Evolutionary conservation across 192 early-diverging fungal species (phyloP).

Genomic region (Backusella macrospora): DNA sequence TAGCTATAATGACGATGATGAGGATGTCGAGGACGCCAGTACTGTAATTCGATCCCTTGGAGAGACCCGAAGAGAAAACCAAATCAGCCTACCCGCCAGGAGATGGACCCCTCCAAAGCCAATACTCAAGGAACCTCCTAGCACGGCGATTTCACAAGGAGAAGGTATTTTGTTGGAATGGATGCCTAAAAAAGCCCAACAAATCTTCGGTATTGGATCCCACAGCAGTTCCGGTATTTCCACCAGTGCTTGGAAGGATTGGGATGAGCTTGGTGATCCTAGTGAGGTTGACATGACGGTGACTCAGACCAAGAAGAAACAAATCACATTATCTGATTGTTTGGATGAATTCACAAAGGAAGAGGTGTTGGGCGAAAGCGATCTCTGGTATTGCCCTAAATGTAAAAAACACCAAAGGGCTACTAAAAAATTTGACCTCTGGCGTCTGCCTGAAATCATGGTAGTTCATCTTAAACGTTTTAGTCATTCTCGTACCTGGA

Average conservation of each 20-base stretch:
- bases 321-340: constrained; percentile 68
- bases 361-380: constrained; percentile 74
- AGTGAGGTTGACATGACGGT: not conserved
- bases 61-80: not conserved
- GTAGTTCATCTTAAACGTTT: constrained; percentile 87
- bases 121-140: no score
- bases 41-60: not conserved
- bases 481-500: constrained; percentile 61
- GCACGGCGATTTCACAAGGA: constrained; percentile 32
- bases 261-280: constrained; percentile 33
- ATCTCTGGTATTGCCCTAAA: constrained; percentile 78
- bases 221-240: not conserved
- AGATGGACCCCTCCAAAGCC: not conserved
- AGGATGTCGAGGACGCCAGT: not conserved
- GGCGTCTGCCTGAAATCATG: constrained; percentile 75
- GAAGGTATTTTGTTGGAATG: constrained; percentile 33
- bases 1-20: not conserved
- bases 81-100: not conserved
- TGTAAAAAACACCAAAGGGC: constrained; percentile 78
- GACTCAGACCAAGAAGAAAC: constrained; percentile 27
- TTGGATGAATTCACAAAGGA: constrained; percentile 73
- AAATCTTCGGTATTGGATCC: constrained; percentile 24
- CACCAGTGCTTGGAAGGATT: constrained; percentile 29
- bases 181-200: constrained; percentile 20
- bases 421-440: constrained; percentile 82